These are phyloP conservation scores for Leonotis leonurus DNA, from an alignment of 257 asterid genomes.

Conservation along the genomic window DNA sequence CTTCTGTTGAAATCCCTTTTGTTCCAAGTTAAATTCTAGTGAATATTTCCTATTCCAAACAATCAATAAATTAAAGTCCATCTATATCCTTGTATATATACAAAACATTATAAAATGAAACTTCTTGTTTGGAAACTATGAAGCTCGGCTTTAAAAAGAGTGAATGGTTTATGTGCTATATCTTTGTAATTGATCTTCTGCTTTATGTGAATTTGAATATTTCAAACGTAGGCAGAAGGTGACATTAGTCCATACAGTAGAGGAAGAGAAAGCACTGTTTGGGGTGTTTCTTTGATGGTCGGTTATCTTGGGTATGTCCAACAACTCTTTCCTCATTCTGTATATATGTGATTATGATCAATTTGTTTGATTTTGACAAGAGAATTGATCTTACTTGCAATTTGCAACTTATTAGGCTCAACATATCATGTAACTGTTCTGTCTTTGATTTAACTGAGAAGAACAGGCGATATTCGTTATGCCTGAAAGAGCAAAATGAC, in stretches of 20 bases:
- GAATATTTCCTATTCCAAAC: no score
- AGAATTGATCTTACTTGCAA: not conserved
- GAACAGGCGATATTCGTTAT: no score
- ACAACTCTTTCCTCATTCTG: slow-evolving; percentile 6
- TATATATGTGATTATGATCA: not conserved
- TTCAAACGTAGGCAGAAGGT: slow-evolving; percentile 56
- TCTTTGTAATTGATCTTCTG: not conserved
- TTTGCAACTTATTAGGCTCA: slow-evolving; percentile 1
- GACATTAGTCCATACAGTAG: slow-evolving; percentile 73
- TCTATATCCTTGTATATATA: no score
- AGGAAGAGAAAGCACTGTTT: slow-evolving; percentile 92
- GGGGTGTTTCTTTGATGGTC: slow-evolving; percentile 98
- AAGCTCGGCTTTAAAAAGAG: not conserved
- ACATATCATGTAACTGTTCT: not conserved
- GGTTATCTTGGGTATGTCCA: slow-evolving; percentile 93
- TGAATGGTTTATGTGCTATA: not conserved
- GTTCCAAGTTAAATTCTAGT: not conserved
- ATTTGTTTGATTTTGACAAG: slow-evolving; percentile 1
- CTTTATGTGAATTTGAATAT: slow-evolving; percentile 16
- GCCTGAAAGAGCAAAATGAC: no score
- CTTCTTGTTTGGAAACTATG: slow-evolving; percentile 5
- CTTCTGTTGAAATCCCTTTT: not conserved
- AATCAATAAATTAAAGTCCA: no score
- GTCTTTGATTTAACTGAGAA: not conserved
- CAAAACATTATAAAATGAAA: slow-evolving; percentile 6